phyloP scores from a whole-genome alignment of 768 basidiomycete genomes.

The Boletus coccyginus region DNA sequence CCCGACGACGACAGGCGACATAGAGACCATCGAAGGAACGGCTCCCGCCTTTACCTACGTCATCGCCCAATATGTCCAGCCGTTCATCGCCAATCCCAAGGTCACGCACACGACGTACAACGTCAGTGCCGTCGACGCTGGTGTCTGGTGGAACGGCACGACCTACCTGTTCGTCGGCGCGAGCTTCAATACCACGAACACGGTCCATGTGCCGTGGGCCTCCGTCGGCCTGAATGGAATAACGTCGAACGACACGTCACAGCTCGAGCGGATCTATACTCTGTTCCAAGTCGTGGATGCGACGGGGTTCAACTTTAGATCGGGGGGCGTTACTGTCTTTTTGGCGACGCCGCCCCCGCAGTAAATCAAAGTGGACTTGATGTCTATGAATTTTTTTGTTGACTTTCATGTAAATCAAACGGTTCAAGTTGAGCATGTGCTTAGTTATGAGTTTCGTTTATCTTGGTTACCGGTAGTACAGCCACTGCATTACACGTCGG shows the following conservation, averaged over 20 bases:
- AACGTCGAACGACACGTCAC: slow-evolving; percentile 14
- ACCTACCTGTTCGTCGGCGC: slow-evolving; percentile 18
- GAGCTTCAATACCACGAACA: not conserved
- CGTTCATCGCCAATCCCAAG: slow-evolving; percentile 16
- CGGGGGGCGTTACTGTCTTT: slow-evolving; percentile 23
- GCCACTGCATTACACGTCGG: too few relatives aligned
- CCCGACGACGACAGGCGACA: slow-evolving; percentile 18
- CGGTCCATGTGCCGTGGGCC: slow-evolving; percentile 15
- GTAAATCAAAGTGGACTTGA: not conserved
- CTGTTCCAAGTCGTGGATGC: too few relatives aligned
- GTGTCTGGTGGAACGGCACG: slow-evolving; percentile 23
- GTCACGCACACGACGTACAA: slow-evolving; percentile 2
- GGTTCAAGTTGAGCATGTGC: too few relatives aligned
- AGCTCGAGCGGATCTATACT: slow-evolving; percentile 16
- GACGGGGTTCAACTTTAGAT: slow-evolving; percentile 18
- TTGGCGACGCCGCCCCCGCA: slow-evolving; percentile 5
- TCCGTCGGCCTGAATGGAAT: slow-evolving; percentile 11
- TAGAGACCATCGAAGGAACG: slow-evolving; percentile 24
- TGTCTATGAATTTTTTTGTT: too few relatives aligned
- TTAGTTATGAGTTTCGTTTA: too few relatives aligned
- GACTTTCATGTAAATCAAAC: too few relatives aligned
- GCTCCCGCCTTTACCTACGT: not conserved
- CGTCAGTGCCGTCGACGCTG: slow-evolving; percentile 18
- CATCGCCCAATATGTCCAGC: slow-evolving; percentile 6
- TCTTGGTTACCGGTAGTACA: too few relatives aligned